Conservation (phyloP, 345 rosid species). For the Eutrema heterophyllum region DNA sequence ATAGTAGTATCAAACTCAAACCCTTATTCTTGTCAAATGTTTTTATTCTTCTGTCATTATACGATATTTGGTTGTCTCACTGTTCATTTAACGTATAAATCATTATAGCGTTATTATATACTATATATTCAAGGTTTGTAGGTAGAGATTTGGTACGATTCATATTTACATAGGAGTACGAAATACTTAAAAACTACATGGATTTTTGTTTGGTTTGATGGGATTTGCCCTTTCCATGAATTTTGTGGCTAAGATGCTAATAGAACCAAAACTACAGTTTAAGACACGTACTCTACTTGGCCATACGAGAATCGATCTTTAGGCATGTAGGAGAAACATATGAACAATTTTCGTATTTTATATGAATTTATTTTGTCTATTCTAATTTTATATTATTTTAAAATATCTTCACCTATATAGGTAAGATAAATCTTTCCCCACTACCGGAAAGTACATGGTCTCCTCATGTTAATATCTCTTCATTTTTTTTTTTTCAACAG, state of each 20-base stretch:
- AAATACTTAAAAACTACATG: background rate
- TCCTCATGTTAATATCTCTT: no score
- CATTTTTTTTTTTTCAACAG: no score
- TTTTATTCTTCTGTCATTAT: background rate
- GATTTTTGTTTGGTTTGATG: background rate
- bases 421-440: no score
- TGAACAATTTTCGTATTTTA: background rate
- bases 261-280: constrained; percentile 9
- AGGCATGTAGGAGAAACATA: background rate
- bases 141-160: background rate
- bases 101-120: background rate
- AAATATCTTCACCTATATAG: no score
- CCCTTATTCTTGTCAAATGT: background rate
- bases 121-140: background rate
- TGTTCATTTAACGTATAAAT: background rate
- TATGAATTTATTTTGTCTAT: background rate
- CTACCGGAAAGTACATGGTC: background rate
- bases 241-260: constrained; percentile 16
- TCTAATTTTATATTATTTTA: no score
- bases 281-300: constrained; percentile 24
- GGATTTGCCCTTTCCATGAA: constrained; percentile 10
- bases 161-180: background rate
- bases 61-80: background rate
- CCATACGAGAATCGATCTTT: background rate
- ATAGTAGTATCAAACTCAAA: background rate